phyloP scores from a whole-genome alignment of 2,329 filamentous ascomycete genomes.

The Aspergillus versicolor region DNA sequence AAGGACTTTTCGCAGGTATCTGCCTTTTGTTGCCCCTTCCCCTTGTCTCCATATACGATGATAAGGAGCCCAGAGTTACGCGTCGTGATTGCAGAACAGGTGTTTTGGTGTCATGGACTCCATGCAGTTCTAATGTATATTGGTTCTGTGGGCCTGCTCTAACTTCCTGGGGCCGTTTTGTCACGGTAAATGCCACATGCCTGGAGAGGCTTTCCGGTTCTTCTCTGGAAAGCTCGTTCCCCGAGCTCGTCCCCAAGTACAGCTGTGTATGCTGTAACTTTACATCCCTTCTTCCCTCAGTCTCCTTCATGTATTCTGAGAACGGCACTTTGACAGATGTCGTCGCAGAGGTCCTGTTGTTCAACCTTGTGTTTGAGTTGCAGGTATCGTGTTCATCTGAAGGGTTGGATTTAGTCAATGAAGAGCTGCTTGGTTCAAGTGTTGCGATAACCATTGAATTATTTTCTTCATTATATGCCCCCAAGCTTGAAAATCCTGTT shows the following conservation, averaged over 20 bases:
- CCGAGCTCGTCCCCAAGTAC: too few species aligned
- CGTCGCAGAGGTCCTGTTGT: too few species aligned
- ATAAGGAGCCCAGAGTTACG: conserved; percentile 45
- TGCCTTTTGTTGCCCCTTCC: conserved; percentile 31
- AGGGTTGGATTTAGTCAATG: not conserved
- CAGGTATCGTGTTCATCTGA: not conserved
- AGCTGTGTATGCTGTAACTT: too few species aligned
- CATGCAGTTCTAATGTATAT: not conserved
- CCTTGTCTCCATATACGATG: conserved; percentile 53
- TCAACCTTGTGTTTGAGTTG: not conserved
- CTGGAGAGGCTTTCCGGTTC: not conserved
- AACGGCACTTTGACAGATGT: too few species aligned
- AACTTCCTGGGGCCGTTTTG: not conserved
- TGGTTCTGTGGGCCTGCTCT: not conserved
- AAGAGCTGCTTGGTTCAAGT: too few species aligned
- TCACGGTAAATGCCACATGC: not conserved
- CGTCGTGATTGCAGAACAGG: not conserved
- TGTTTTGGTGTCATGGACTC: not conserved
- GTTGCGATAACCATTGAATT: not conserved
- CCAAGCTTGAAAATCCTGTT: not conserved
- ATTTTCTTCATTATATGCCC: not conserved
- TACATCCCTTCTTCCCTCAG: too few species aligned
- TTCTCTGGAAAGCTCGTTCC: not conserved
- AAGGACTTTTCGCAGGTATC: conserved; percentile 25
- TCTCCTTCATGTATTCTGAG: too few species aligned